Evolutionary conservation across 1,284 basidiomycete species (phyloP), one percentile per base, ranked within the genome.

Genomic region (Fomitopsis pinicola): DNA sequence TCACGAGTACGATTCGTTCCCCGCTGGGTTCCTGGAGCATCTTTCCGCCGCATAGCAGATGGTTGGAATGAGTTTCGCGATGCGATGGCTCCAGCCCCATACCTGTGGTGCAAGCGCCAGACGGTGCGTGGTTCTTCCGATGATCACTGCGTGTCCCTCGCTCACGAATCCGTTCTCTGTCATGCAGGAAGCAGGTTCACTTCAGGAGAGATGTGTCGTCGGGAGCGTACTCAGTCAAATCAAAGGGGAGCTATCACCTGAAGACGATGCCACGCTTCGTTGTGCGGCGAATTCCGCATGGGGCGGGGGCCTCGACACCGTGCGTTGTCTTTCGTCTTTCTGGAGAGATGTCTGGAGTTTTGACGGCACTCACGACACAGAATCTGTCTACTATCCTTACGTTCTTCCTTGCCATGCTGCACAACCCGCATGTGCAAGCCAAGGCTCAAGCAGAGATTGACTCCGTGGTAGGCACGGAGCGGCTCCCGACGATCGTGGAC

Each of bases 371-470:
- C 22, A 22, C 22, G 22, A 22, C 22, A 2, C 22, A 73, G 72
- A 71, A 69, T 10, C 68, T 71, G 35, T 72, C 72, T 6, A 63
- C 69, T 4, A 65, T 69, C 22, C 57, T 68, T 53, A 64, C 68
- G n/a, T 33, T 33, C 30, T 8, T 70, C 55, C 67, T 71, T 17
- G 71, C 71, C 15, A 75, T 76, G 72, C 62, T 68, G 15, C 64
- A 70, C 3, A 57, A 71, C 59, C 74, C 75, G 1, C 68, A 72
- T 8, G 63, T 72, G 1, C 74, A 76, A 59, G 57, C 55, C 38
- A 70, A 68, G 40, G 74, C 74, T 0, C 72, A 73, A 44, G 68
- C 65, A 5, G 74, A 76, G 62, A 68, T 76, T 36, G 73, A 74
- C 22, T 55, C 62, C 5, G 69, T 72, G 26, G 55, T 76, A 15